These are phyloP conservation scores for Vanilla planifolia DNA, from an alignment of 106 monocot genomes.

Conservation along the genomic window DNA sequence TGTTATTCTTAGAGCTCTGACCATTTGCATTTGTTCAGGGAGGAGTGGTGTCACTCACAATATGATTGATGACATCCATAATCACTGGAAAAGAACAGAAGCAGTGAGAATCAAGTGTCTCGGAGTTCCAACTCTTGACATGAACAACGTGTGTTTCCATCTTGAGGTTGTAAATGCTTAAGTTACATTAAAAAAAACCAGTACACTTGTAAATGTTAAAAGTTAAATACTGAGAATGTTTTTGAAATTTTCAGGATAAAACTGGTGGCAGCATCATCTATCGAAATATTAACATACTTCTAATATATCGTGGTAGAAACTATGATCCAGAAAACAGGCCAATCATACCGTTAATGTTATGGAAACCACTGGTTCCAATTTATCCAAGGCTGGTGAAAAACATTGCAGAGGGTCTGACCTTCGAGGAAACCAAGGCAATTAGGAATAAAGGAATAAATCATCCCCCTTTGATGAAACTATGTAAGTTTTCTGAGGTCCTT, in stretches of 20 bases:
- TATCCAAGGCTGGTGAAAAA: conserved; percentile 77
- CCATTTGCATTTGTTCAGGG: conserved; percentile 24
- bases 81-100: conserved; percentile 87
- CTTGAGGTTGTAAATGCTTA: conserved; percentile 51
- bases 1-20: no score
- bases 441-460: conserved; percentile 67
- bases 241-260: conserved; percentile 59
- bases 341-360: conserved; percentile 65
- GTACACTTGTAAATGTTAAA: neutral
- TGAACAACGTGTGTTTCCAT: conserved; percentile 87
- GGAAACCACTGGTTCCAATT: conserved; percentile 81
- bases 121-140: conserved; percentile 87
- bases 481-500: conserved; percentile 32
- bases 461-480: conserved; percentile 67
- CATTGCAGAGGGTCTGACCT: conserved; percentile 59
- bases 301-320: conserved; percentile 75
- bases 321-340: conserved; percentile 69
- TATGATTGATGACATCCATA: conserved; percentile 83
- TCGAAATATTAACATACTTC: conserved; percentile 56
- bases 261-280: conserved; percentile 78
- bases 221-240: neutral
- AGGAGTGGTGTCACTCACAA: conserved; percentile 87
- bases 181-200: no score
- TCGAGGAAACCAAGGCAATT: conserved; percentile 83
- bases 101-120: conserved; percentile 89